Evolutionary conservation across 176 grass and related monocot genomes (phyloP), one percentile per base, ranked within the genome.

Genomic region (Sorghum bicolor): DNA sequence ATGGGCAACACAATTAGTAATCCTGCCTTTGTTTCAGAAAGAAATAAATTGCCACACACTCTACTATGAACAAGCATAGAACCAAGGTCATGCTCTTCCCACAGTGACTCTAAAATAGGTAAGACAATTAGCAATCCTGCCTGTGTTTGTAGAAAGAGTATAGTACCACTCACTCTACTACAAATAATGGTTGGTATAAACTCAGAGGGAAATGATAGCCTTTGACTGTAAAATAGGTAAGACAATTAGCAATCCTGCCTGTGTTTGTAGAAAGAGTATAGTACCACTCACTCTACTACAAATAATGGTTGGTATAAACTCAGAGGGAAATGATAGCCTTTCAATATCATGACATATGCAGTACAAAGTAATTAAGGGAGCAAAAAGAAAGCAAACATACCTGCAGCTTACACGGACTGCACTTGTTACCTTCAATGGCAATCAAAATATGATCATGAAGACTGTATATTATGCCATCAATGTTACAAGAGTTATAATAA

Each of bases 401-500:
- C 81, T 81, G 85, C 25, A 91, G 52, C 76, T 77, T 91, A 19
- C 77, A 87, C 3, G 77, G 85, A 77, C 57, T 8, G 26, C 45
- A 71, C 40, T 72, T 77, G 75, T 39, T 25, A 80, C 38, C 81
- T 70, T 77, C 45, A 26, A 55, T 71, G 24, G 64, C 28, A 67
- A 91, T 77, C 71, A 91, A 72, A 58, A 87, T 79, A 77, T 91
- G 62, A 80, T 91, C 89, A 72, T 87, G 53, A 76, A 87, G 64
- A 79, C 71, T 91, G 70, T 87, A 87, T 80, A 50, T 16, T 57
- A 72, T 4, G 70, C 70, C 81, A 87, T 91, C 77, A 84, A 91
- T 16, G 1, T 29, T 79, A 72, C 85, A 91, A 3, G 85, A 87
- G 20, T 43, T 68, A 70, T 91, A 91, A 33, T 81, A 87, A 76